Conservation (phyloP, 306 rosid genomes). For the Hippophae rhamnoides region DNA sequence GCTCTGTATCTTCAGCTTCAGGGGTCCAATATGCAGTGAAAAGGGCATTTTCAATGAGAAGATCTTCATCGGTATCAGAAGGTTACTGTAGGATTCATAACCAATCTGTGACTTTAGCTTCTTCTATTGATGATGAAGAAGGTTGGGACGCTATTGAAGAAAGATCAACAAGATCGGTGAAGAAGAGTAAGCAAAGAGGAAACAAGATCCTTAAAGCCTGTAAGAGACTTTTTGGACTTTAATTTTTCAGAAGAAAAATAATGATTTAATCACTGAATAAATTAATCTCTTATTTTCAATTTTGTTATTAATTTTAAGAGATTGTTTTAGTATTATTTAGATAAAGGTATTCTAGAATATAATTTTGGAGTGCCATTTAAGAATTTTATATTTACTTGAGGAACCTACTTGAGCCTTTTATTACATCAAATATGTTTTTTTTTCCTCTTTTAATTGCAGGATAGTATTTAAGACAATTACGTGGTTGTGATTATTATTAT, state of each 20-base stretch:
- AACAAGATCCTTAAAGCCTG: constrained; percentile 59
- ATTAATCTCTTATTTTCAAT: neutral
- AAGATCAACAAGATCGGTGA: constrained; percentile 22
- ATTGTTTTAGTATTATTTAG: too few relatives aligned
- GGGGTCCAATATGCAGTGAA: constrained; percentile 36
- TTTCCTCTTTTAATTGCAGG: too few relatives aligned
- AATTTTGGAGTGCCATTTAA: too few relatives aligned
- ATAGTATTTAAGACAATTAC: too few relatives aligned
- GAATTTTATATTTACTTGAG: too few relatives aligned
- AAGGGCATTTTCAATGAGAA: constrained; percentile 53
- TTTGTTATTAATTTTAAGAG: too few relatives aligned
- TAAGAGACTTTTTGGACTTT: constrained; percentile 54
- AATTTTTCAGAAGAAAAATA: neutral
- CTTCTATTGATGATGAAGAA: constrained; percentile 16
- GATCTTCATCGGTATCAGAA: constrained; percentile 70
- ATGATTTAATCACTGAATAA: neutral
- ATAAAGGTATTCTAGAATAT: too few relatives aligned
- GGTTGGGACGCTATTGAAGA: neutral
- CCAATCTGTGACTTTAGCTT: constrained; percentile 30
- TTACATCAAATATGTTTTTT: too few relatives aligned
- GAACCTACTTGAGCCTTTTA: too few relatives aligned
- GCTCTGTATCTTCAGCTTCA: constrained; percentile 34
- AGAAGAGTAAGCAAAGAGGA: constrained; percentile 21
- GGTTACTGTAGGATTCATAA: constrained; percentile 73
- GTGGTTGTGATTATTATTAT: too few relatives aligned